Percentiles rank a stretch among this genome's conserved stretches.
These are phyloP conservation scores for Sphagnum fallax DNA, from an alignment of 228 moss, liverwort and hornwort species.

Conservation along the genomic window DNA sequence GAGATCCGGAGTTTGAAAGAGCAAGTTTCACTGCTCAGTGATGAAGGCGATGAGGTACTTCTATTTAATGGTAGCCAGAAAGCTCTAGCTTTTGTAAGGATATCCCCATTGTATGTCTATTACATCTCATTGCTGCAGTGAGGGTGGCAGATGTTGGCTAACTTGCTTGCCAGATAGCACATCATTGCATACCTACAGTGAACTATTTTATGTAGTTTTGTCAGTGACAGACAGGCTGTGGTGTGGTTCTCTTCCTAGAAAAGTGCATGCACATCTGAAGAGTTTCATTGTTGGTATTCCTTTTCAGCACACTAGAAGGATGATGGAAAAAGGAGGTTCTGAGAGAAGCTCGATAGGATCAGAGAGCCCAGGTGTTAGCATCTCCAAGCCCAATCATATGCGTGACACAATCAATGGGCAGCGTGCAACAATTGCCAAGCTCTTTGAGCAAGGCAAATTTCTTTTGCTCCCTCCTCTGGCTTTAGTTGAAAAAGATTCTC, in stretches of 20 bases:
- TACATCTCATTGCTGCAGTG: no score
- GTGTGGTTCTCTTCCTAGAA: no score
- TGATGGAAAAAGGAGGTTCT: slow-evolving; percentile 58
- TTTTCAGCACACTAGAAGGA: slow-evolving; percentile 54
- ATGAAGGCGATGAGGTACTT: slow-evolving; percentile 68
- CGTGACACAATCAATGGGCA: slow-evolving; percentile 88
- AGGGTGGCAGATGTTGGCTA: no score
- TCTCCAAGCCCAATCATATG: slow-evolving; percentile 58
- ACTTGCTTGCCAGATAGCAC: no score
- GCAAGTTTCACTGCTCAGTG: slow-evolving; percentile 51
- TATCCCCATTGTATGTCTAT: no score
- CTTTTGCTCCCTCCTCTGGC: not conserved
- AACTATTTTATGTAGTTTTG: no score
- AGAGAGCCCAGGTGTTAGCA: slow-evolving; percentile 65
- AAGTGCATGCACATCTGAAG: no score
- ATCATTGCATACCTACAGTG: no score
- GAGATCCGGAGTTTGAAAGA: slow-evolving; percentile 74
- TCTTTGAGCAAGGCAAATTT: slow-evolving; percentile 79
- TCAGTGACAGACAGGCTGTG: no score
- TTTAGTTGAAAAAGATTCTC: no score
- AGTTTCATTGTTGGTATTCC: not conserved
- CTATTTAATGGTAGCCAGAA: no score
- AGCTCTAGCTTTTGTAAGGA: no score
- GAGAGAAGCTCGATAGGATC: slow-evolving; percentile 75
- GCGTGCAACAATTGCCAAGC: slow-evolving; percentile 93